Evolutionary conservation across 495 filamentous ascomycete species (phyloP), one percentile per base, ranked within the genome.

Genomic region (Neurospora africana): DNA sequence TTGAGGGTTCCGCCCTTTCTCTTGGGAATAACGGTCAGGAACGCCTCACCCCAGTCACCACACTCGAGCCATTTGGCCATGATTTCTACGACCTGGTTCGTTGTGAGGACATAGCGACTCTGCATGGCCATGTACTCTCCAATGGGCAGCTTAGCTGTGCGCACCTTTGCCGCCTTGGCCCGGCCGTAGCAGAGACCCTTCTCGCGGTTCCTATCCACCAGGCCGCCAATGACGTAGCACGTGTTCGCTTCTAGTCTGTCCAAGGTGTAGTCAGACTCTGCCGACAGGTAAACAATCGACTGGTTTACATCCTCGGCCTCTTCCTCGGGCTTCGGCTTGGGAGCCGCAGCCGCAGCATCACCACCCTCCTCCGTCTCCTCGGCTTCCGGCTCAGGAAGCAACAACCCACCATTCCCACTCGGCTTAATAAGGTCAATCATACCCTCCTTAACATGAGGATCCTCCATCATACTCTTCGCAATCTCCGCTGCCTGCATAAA

Each of bases 81-180:
- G 73, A 99, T 98, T 80, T 98, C 95, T 53, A 92, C 86, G 1
- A 99, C 95, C 77, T 99, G 95, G 77, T 98, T 98, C 15, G 94
- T 97, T 7, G 93, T 89, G 58, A 99, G 81, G 3, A 99, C 91
- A 71, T 88, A 87, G 17, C 95, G 88, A 72, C 90, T 92, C 36
- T 88, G 82, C 93, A 99, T 96, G 69, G 91, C 84, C 84, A 99
- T 90, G 75, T 91, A 98, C 21, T 98, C 89, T 3, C 93, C 92
- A 76, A 99, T 98, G 0, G 95, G 95, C 30, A 99, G 79, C 79
- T 92, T 95, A 0, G 95, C 95, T 0, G 95, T 98, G 47, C 89
- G 89, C 71, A 98, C 87, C 0, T 92, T 92, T 76, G 84, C 84
- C 44, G 91, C 87, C 69, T 85, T 83, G 0, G 96, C 95, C 47